These are phyloP conservation scores for Eurotiales sp. DNA, from an alignment of 2,329 filamentous ascomycete species.

Conservation along the genomic window DNA sequence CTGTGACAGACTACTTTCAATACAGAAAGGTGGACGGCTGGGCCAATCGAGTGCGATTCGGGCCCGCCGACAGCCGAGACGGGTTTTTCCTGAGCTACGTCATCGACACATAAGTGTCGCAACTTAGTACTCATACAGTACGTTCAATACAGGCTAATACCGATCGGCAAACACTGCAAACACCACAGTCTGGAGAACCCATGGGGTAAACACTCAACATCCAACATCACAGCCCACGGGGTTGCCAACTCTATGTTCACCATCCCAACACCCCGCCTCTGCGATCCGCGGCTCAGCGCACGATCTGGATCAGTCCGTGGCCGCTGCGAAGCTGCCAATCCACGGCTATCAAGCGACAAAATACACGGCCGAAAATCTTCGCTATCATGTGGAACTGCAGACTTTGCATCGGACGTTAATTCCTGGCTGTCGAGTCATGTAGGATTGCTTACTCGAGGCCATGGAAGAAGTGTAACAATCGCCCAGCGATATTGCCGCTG, in stretches of 20 bases:
- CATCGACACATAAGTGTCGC: too few relatives aligned
- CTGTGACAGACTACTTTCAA: too few relatives aligned
- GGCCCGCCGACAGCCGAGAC: not conserved
- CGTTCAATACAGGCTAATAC: too few relatives aligned
- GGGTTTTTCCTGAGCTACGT: not conserved
- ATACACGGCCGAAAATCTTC: too few relatives aligned
- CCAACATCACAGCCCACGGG: too few relatives aligned
- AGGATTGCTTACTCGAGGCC: too few relatives aligned
- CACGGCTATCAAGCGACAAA: not conserved
- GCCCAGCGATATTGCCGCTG: too few relatives aligned
- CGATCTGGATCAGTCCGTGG: slow-evolving; percentile 1
- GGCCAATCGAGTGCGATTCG: not conserved
- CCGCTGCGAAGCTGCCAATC: not conserved
- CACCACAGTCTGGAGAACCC: slow-evolving; percentile 6
- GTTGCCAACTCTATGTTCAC: not conserved
- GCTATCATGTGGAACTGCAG: too few relatives aligned
- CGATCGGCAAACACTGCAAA: slow-evolving; percentile 6
- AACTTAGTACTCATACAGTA: too few relatives aligned
- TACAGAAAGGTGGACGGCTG: not conserved
- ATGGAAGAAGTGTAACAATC: too few relatives aligned
- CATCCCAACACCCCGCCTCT: not conserved
- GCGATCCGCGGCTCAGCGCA: slow-evolving; percentile 1
- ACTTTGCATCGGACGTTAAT: too few relatives aligned
- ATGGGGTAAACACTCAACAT: slow-evolving; percentile 1
- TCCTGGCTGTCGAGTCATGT: too few relatives aligned